Evolutionary conservation across 1,139 yeast genomes (phyloP).

Genomic region (Sugiyamaella neomexicana): DNA sequence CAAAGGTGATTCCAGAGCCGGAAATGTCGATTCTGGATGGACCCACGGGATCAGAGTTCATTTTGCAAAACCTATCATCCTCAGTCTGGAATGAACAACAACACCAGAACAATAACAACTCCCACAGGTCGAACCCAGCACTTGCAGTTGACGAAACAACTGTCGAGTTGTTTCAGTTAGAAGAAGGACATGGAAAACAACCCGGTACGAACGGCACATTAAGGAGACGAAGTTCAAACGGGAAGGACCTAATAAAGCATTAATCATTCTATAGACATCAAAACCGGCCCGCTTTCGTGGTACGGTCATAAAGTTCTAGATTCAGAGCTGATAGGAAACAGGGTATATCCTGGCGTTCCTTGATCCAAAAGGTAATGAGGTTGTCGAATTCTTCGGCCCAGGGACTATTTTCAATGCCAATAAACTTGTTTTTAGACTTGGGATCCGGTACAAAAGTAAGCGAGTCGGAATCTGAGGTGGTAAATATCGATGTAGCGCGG

Average conservation of each 20-base stretch:
- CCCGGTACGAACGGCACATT: not conserved
- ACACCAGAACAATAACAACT: not conserved
- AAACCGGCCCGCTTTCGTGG: conserved; percentile 32
- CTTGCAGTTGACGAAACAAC: not conserved
- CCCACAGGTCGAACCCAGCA: not conserved
- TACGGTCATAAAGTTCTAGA: conserved; percentile 57
- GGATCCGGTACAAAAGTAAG: conserved; percentile 43
- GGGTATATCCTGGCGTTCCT: conserved; percentile 69
- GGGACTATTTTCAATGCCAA: conserved; percentile 37
- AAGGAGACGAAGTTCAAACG: conserved; percentile 4
- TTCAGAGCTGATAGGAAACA: conserved; percentile 79
- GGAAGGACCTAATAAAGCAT: not conserved
- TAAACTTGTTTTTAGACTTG: conserved; percentile 36
- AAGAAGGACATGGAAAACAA: conserved; percentile 6
- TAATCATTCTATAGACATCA: conserved; percentile 4
- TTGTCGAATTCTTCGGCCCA: conserved; percentile 55
- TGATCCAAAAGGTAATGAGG: conserved; percentile 65
- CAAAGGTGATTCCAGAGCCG: conserved; percentile 58
- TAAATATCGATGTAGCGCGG: conserved; percentile 61
- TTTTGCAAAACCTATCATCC: conserved; percentile 42
- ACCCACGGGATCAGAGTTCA: conserved; percentile 66
- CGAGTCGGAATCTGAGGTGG: conserved; percentile 38
- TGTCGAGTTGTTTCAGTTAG: conserved; percentile 7
- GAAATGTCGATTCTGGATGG: conserved; percentile 67
- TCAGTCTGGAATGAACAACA: conserved; percentile 3